Evolutionary conservation across 495 filamentous ascomycete species (phyloP), one percentile per base, ranked within the genome.

Genomic region (Talaromyces wortmannii): DNA sequence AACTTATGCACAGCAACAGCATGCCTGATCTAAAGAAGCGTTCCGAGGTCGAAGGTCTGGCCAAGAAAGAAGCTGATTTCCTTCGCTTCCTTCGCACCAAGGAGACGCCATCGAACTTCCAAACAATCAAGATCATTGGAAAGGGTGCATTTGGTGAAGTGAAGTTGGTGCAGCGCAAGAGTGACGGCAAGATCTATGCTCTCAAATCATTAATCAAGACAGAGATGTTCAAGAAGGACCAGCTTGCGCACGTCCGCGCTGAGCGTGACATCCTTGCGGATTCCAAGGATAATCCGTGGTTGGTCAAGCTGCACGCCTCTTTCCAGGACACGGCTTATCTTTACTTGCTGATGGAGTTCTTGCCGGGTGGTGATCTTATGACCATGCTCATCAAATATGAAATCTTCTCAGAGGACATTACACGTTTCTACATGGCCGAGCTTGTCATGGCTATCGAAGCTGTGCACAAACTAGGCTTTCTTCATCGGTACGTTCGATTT

Each of bases 321-420:
- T 99, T 97, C 76, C 94, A 99, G 69, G 94, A 99, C 69, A 75
- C 79, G 48, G 91, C 91, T 55, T 97, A 96, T 73, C 79, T 99
- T 12, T 97, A 99, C 74, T 88, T 99, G 82, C 82, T 99, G 55
- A 97, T 99, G 94, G 94, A 99, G 72, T 99, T 97, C 72, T 81
- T 97, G 62, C 94, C 94, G 12, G 94, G 94, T 66, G 94, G 94
- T 64, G 94, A 99, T 78, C 71, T 99, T 65, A 99, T 99, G 94
- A 99, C 94, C 32, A 99, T 99, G 94, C 80, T 99, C 61, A 99
- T 99, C 74, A 97, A 97, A 77, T 97, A 99, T 66, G 94, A 99
- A 69, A 96, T 99, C 63, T 99, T 99, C 72, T 95, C 91, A 0
- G 91, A 97, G 66, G 94, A 97, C 56, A 96, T 99, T 61, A 99